Base-by-base conservation (phyloP, 208 protist genomes). In the Trypanosoma conorhini region DNA sequence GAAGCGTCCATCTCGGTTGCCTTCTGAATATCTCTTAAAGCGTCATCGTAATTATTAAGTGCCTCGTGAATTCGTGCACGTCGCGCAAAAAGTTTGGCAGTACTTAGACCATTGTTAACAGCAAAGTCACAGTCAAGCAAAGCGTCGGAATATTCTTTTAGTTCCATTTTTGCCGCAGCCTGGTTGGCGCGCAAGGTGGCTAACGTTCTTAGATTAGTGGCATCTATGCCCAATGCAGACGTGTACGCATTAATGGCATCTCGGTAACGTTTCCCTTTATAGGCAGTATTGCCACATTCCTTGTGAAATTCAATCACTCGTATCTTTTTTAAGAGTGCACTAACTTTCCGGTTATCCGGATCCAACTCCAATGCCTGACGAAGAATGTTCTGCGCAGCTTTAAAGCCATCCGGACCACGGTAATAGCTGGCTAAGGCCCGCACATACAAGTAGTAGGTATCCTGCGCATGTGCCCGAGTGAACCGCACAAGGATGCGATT, bases 101-200 rank as follows among this genome's bases (percentile, higher is more conserved):
- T 91, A 28, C 63, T 87, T 22, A 67, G 62, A 46, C 95, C 93
- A 69, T 95, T 91, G 62, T 91, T 90, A 62, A 98, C 89, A 51
- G 96, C 94, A 76, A 89, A 97, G 64, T 89, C 90, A 72, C 93
- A 97, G 75, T 98, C 91, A 42, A 96, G 72, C 28, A 96, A 62
- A 12, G 91, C 93, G 4, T 88, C 86, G 28, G 88, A 84, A 77
- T 83, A 96, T 65, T 97, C 90, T 48, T 92, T 93, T 31, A 94
- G 67, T 72, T 89, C 83, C 81, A 95, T 95, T 55, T 82, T 81
- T 28, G 89, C 89, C 5, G 95, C 91, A 21, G 94, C 93, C 48
- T 91, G 85, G 76, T 98, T 98, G 51, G 88, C 88, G 68, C 93
- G 83, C 66, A 98, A 62, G 28, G 77, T 84, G 56, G 89, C 79